Base-by-base conservation (phyloP, 352 stramenopile species). In the Thraustotheca clavata region DNA sequence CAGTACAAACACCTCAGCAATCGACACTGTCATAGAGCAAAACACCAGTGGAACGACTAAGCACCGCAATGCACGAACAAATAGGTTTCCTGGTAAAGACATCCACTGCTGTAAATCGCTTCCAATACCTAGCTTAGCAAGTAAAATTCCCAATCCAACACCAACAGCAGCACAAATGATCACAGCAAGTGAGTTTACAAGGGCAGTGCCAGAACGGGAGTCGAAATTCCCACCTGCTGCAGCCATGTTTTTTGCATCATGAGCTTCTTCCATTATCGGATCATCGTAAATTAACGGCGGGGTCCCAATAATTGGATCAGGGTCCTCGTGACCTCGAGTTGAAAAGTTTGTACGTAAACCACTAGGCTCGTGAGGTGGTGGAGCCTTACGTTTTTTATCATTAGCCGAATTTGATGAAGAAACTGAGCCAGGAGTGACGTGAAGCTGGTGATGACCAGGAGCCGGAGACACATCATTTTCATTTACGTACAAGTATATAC, bases 41-140 rank as follows among this genome's bases (percentile, higher is more conserved):
- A 93, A 93, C 1, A 91, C 80, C 59, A 90, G 86, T 20, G 84
- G 84, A 12, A 93, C 62, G n/a, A 90, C 81, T 4, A 93, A 69
- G 29, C 79, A 77, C 67, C 87, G 90, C 34, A 91, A 69, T 5
- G 80, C 84, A 27, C 84, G 76, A 8, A 90, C 62, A 62, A 91
- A 93, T 41, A 93, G 68, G 7, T 91, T 76, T 0, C 84, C 82
- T 0, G 84, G 84, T 18, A 91, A 61, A n/a, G 76, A 70, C 22
- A 93, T 76, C 80, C 78, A 88, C 35, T 76, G 59, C 9, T 76
- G 75, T 0, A 69, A 63, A 2, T 80, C 40, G 5, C 67, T n/a
- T 2, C 76, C 83, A 7, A 87, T 67, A n/a, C 75, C 66, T 8
- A 85, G 11, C 1, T 71, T 57, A 3, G 67, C 69, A 29, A 88